Conservation (phyloP, 805 yeast species). For the Gaillardinia entomophila region DNA sequence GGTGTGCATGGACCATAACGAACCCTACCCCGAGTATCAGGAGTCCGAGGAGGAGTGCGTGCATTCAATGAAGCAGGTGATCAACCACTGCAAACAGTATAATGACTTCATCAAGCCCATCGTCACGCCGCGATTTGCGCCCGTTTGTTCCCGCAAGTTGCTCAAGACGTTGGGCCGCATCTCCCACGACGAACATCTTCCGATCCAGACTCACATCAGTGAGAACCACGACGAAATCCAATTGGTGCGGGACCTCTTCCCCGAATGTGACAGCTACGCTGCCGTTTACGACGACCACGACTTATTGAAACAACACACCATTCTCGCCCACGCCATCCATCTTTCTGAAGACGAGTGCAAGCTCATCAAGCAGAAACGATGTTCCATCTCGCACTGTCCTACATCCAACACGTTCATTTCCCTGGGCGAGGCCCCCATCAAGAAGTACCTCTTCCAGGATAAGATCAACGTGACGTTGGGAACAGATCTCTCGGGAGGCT, state of each 20-base stretch:
- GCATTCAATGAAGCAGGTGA: slow-evolving; percentile 47
- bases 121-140: slow-evolving; percentile 91
- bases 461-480: slow-evolving; percentile 70
- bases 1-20: slow-evolving; percentile 87
- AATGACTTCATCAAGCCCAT: slow-evolving; percentile 64
- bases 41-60: slow-evolving; percentile 54
- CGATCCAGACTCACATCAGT: slow-evolving; percentile 86
- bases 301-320: slow-evolving; percentile 59
- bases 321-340: slow-evolving; percentile 88
- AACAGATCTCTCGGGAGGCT: slow-evolving; percentile 40
- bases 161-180: slow-evolving; percentile 59
- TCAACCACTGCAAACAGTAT: slow-evolving; percentile 47
- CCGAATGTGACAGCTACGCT: slow-evolving; percentile 63
- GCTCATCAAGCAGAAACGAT: slow-evolving; percentile 44
- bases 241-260: slow-evolving; percentile 69
- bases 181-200: slow-evolving; percentile 43
- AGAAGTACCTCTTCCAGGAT: slow-evolving; percentile 53
- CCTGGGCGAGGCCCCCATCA: slow-evolving; percentile 84
- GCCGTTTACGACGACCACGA: slow-evolving; percentile 67
- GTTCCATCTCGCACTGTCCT: slow-evolving; percentile 92
- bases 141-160: slow-evolving; percentile 66
- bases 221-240: slow-evolving; percentile 74
- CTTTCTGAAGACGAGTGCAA: slow-evolving; percentile 58
- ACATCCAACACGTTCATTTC: slow-evolving; percentile 82
- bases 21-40: slow-evolving; percentile 59